phyloP scores from a whole-genome alignment of 768 basidiomycete species.

The Pleurotus eryngii region DNA sequence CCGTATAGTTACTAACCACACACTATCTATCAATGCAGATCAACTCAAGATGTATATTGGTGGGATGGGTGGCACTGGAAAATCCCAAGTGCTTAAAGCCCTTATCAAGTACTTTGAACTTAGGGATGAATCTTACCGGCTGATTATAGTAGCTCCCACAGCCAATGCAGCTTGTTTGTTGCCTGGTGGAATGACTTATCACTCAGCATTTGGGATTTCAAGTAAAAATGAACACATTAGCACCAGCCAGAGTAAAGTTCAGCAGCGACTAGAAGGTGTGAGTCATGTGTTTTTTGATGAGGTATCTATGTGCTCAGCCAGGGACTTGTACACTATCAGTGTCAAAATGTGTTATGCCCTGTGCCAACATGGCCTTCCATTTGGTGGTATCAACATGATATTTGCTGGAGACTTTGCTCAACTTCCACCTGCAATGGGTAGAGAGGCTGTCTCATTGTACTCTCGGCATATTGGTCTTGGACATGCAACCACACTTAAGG shows the following conservation, averaged over 20 bases:
- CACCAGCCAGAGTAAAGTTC: conserved; percentile 10
- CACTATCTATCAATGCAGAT: conserved; percentile 3
- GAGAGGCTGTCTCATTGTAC: conserved; percentile 15
- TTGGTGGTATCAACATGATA: conserved; percentile 34
- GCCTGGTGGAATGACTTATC: conserved; percentile 23
- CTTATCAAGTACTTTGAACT: conserved; percentile 18
- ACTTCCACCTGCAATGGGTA: conserved; percentile 18
- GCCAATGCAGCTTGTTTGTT: conserved; percentile 22
- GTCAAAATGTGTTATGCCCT: conserved; percentile 18
- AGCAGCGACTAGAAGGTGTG: conserved; percentile 17
- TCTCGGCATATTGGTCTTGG: conserved; percentile 5
- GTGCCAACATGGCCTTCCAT: conserved; percentile 16
- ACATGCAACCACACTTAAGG: neutral
- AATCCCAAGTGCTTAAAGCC: conserved; percentile 27
- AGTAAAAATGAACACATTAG: neutral
- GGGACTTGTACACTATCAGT: conserved; percentile 28
- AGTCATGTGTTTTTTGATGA: conserved; percentile 39
- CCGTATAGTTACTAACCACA: conserved; percentile 25
- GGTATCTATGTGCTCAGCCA: conserved; percentile 36
- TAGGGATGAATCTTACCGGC: conserved; percentile 22
- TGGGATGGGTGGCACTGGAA: conserved; percentile 33
- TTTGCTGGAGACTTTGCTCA: conserved; percentile 40
- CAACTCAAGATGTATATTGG: conserved; percentile 30
- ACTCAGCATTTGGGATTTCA: conserved; percentile 12
- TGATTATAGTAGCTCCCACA: conserved; percentile 23